Evolutionary conservation across 2,329 filamentous ascomycete species (phyloP), one percentile per base, ranked within the genome.

Genomic region (Alternaria triticina): DNA sequence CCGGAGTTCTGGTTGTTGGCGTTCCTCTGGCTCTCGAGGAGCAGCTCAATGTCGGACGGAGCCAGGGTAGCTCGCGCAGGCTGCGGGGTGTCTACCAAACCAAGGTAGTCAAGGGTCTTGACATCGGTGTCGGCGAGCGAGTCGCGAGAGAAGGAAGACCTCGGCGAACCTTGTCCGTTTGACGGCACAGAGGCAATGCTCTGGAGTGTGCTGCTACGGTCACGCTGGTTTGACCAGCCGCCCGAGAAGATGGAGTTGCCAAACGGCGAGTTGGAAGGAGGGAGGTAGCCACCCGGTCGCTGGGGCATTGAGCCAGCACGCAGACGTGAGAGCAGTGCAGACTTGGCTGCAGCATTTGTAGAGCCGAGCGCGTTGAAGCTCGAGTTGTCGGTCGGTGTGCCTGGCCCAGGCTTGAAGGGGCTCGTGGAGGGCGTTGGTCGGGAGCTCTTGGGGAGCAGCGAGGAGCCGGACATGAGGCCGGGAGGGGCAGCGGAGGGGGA

Each of bases 221-320:
- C 93, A 61, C 95, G 90, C 28, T 89, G 90, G 49, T 87, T 87
- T 45, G 92, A 88, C 94, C 95, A 98, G 76, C 89, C 93, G 70
- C 91, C 94, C 17, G 89, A 88, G 81, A 98, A 98, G 65, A 97
- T 88, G 20, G 93, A 94, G 23, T 92, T 91, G 0, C 95, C 95
- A 75, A 98, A 97, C 0, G 94, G 93, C 56, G 81, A 83, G 20
- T 86, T 77, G 76, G 78, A 74, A 3, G 82, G 79, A 72, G 86
- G 81, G 71, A 90, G 71, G 67, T 91, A 91, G 44, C 28, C 49
- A 15, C 89, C 92, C 68, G 90, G 89, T 63, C 93, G 89, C 80
- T 97, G 95, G 50, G 95, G 95, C 91, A 97, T 94, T 27, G 95
- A 97, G 12, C 95, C 95, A 54, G 95, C 94, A 71, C 95, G 90